These are phyloP conservation scores for Cladorrhinum sp. DNA, from an alignment of 2,329 filamentous ascomycete genomes.

Conservation along the genomic window DNA sequence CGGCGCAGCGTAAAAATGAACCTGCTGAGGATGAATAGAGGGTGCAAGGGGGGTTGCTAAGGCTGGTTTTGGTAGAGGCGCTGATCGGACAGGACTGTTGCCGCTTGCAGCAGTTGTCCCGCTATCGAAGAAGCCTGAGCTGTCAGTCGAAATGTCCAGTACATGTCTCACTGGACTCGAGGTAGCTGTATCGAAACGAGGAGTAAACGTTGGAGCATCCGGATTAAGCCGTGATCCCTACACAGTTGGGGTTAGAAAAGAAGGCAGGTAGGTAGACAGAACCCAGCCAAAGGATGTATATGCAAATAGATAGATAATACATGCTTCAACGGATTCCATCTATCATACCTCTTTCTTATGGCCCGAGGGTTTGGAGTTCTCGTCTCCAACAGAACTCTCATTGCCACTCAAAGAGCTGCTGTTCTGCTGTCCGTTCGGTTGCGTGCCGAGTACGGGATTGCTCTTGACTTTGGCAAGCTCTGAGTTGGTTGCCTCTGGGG, in stretches of 20 bases:
- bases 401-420: conserved; percentile 17
- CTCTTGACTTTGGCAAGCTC: conserved; percentile 36
- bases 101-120: not conserved
- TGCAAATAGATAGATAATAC: conserved; percentile 25
- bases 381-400: conserved; percentile 25
- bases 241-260: conserved; percentile 17
- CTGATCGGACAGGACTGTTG: conserved; percentile 1
- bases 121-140: conserved; percentile 16
- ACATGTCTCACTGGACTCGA: conserved; percentile 24
- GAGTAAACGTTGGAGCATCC: conserved; percentile 54
- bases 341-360: conserved; percentile 51
- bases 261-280: conserved; percentile 37
- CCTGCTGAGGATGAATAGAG: conserved; percentile 3
- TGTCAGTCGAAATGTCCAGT: conserved; percentile 13
- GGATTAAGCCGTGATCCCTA: conserved; percentile 56
- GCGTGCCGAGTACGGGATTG: conserved; percentile 8
- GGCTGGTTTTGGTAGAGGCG: not conserved
- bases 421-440: conserved; percentile 15
- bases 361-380: conserved; percentile 35
- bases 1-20: conserved; percentile 25
- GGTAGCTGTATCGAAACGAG: conserved; percentile 35
- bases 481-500: conserved; percentile 35
- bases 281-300: conserved; percentile 34
- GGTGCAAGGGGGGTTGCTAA: not conserved
- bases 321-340: conserved; percentile 35